Evolutionary conservation across 169 alveolate species (phyloP).

Genomic region (Plasmodium vivax): DNA sequence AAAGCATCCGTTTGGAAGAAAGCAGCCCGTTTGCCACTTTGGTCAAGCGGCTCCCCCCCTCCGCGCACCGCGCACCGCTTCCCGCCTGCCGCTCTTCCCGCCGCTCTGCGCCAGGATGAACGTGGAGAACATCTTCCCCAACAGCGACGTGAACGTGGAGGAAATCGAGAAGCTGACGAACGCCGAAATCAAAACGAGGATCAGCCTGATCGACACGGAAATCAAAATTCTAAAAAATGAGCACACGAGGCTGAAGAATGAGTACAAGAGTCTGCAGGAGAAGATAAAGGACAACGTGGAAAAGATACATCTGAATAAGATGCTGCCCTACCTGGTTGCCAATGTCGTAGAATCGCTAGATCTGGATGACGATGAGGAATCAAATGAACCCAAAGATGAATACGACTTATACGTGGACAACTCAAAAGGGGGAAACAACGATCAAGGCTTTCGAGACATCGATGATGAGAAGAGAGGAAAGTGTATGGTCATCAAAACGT

Average conservation of each 20-base stretch:
- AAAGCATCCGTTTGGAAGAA: no score
- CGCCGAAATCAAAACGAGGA: conserved; percentile 80
- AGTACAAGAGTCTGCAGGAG: conserved; percentile 88
- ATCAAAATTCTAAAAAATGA: conserved; percentile 91
- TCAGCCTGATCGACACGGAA: conserved; percentile 88
- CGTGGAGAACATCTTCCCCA: conserved; percentile 33
- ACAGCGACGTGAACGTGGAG: conserved; percentile 69
- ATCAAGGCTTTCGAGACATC: conserved; percentile 72
- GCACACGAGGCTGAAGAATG: conserved; percentile 90
- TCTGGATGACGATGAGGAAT: conserved; percentile 62
- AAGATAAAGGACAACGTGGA: conserved; percentile 93
- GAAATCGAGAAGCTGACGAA: conserved; percentile 80
- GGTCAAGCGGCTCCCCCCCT: no score
- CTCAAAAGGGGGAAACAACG: conserved; percentile 2
- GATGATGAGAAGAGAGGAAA: conserved; percentile 86
- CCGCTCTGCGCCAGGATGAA: conserved; percentile 15
- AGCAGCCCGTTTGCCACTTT: no score
- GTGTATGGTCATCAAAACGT: conserved; percentile 92
- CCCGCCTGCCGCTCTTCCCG: neutral
- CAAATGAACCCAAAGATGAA: conserved; percentile 42
- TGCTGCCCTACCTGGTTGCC: conserved; percentile 99
- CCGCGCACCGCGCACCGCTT: no score
- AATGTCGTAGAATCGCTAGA: conserved; percentile 94
- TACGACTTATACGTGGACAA: conserved; percentile 48
- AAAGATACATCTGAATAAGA: conserved; percentile 95